These are phyloP conservation scores for Tetrahymena malaccensis DNA, from an alignment of 73 alveolate genomes.

Conservation along the genomic window DNA sequence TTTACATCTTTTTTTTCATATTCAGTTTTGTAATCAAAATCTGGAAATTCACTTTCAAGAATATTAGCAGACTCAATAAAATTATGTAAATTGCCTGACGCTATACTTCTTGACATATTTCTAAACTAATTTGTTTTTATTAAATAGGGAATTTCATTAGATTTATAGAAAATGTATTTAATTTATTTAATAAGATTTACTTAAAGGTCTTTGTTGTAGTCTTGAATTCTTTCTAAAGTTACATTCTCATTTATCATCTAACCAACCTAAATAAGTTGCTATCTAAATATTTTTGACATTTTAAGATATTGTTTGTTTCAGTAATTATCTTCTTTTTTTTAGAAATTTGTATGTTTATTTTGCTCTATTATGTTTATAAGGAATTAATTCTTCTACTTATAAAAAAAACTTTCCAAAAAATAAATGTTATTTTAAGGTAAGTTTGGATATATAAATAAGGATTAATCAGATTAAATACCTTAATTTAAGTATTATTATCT, in stretches of 20 bases:
- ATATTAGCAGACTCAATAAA: neutral
- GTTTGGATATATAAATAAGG: neutral
- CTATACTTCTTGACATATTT: neutral
- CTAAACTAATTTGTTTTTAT: neutral
- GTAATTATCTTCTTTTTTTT: neutral
- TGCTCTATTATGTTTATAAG: neutral
- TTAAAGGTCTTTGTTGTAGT: neutral
- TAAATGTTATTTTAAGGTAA: neutral
- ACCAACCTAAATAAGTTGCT: neutral
- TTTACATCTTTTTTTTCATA: neutral
- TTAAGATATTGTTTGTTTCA: neutral
- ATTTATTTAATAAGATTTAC: neutral
- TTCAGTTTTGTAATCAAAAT: neutral
- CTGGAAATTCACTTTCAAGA: neutral
- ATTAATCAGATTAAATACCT: neutral
- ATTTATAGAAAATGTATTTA: neutral
- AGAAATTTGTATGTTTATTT: neutral
- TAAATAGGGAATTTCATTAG: neutral
- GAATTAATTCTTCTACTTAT: neutral
- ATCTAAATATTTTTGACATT: neutral
- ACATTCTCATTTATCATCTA: neutral
- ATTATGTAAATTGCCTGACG: neutral
- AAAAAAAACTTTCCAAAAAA: neutral
- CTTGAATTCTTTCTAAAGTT: neutral
- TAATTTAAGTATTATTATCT: neutral